Evolutionary conservation across 2,329 filamentous ascomycete species (phyloP).

Genomic region (Penicillium sp.): DNA sequence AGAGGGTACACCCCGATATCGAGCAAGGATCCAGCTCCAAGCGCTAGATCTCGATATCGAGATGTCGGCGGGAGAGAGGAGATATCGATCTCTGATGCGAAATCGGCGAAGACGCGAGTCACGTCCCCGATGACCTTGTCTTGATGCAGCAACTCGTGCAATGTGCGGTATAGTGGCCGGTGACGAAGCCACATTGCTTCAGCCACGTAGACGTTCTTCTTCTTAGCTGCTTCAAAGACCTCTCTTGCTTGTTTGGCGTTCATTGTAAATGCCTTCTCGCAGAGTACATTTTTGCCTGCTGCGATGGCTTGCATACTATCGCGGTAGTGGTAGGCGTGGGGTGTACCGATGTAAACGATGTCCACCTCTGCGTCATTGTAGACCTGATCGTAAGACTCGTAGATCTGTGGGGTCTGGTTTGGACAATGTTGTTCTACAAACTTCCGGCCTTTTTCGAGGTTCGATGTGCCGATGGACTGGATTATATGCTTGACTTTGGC

Average conservation of each 20-base stretch:
- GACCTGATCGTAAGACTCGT: conserved; percentile 7
- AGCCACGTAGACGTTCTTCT: conserved; percentile 47
- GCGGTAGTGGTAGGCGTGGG: conserved; percentile 41
- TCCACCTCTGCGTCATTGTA: conserved; percentile 39
- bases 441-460: conserved; percentile 36
- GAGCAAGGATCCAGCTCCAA: conserved; percentile 14
- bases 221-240: conserved; percentile 42
- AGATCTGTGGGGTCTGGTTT: conserved; percentile 4
- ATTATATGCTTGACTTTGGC: conserved; percentile 44
- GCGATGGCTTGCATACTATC: conserved; percentile 44
- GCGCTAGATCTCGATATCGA: conserved; percentile 3
- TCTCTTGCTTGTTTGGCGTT: conserved; percentile 40
- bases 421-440: conserved; percentile 38
- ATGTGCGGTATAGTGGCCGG: conserved; percentile 3
- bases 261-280: conserved; percentile 31
- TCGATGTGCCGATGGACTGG: conserved; percentile 47
- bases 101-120: conserved; percentile 4
- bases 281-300: conserved; percentile 31
- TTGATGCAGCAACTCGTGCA: conserved; percentile 6
- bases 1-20: conserved; percentile 16
- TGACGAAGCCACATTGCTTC: conserved; percentile 43
- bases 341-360: conserved; percentile 54
- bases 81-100: conserved; percentile 3
- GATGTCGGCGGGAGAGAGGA: neutral
- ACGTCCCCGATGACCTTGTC: conserved; percentile 11